Evolutionary conservation across 2,329 filamentous ascomycete genomes (phyloP).

Genomic region (Acarospora socialis): DNA sequence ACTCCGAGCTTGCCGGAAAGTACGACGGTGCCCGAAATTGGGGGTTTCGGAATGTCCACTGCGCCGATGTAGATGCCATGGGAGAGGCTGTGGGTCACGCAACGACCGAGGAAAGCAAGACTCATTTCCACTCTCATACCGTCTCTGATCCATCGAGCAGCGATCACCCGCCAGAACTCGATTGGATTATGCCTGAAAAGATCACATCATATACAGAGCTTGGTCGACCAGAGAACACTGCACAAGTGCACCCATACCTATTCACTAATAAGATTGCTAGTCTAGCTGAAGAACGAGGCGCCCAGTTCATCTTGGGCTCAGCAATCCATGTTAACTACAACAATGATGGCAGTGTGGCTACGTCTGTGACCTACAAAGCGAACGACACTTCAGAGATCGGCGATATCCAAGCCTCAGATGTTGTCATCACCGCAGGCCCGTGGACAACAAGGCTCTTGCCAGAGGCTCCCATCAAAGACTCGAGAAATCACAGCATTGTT

Average conservation of each 20-base stretch:
- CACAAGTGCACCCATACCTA: conserved; percentile 3
- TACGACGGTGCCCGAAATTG: conserved; percentile 8
- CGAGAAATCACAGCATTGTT: conserved; percentile 5
- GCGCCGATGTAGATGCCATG: conserved; percentile 7
- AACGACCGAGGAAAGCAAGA: background rate
- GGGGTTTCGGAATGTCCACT: conserved; percentile 9
- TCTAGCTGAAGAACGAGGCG: conserved; percentile 4
- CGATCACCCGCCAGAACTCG: background rate
- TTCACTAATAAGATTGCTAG: conserved; percentile 3
- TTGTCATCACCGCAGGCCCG: conserved; percentile 7
- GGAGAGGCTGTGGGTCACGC: conserved; percentile 4
- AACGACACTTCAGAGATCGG: conserved; percentile 1
- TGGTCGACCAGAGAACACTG: conserved; percentile 1
- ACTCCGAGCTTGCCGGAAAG: conserved; percentile 8
- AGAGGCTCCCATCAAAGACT: conserved; percentile 3
- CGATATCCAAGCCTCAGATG: conserved; percentile 5
- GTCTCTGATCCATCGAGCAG: background rate
- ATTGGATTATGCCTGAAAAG: conserved; percentile 2
- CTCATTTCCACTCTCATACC: no score
- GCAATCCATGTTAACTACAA: conserved; percentile 4
- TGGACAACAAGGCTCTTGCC: conserved; percentile 8
- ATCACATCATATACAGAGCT: conserved; percentile 4
- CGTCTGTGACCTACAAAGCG: conserved; percentile 1
- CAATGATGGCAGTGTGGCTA: background rate
- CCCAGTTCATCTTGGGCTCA: conserved; percentile 4